Conservation (phyloP, 169 alveolate species). For the Perkinsus marinus region DNA sequence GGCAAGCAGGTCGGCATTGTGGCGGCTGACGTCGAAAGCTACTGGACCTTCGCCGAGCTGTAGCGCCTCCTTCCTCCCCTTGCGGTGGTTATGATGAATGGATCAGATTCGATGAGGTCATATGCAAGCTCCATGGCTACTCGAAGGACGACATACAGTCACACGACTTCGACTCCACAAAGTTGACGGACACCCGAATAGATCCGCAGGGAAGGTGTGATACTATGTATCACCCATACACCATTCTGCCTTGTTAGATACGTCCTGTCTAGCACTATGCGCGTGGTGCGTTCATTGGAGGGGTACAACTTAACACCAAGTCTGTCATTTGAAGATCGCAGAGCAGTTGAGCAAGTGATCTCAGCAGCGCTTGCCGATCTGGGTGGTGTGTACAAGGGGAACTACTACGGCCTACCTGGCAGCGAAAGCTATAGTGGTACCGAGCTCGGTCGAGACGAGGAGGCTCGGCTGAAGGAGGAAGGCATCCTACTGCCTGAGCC, state of each 20-base stretch:
- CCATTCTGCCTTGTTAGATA: no score
- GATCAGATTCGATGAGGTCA: neutral
- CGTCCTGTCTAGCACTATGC: no score
- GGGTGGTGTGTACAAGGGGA: constrained; percentile 19
- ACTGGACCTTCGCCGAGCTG: neutral
- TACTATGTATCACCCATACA: no score
- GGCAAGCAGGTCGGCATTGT: neutral
- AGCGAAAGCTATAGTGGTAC: constrained; percentile 2
- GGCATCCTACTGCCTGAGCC: constrained; percentile 23
- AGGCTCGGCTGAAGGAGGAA: constrained; percentile 16
- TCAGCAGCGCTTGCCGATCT: constrained; percentile 7
- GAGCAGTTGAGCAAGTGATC: constrained; percentile 7
- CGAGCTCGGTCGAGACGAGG: constrained; percentile 9
- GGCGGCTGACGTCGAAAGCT: constrained; percentile 16
- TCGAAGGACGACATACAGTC: no score
- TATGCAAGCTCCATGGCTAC: no score
- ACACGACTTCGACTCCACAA: no score
- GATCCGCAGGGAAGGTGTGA: no score
- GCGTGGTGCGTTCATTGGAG: no score
- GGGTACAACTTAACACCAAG: no score
- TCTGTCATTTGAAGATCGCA: neutral
- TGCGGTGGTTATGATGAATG: no score
- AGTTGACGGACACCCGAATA: no score
- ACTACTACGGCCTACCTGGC: constrained; percentile 11
- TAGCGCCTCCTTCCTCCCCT: no score